phyloP scores from a whole-genome alignment of 78 protist species.

The Andalucia godoyi region DNA sequence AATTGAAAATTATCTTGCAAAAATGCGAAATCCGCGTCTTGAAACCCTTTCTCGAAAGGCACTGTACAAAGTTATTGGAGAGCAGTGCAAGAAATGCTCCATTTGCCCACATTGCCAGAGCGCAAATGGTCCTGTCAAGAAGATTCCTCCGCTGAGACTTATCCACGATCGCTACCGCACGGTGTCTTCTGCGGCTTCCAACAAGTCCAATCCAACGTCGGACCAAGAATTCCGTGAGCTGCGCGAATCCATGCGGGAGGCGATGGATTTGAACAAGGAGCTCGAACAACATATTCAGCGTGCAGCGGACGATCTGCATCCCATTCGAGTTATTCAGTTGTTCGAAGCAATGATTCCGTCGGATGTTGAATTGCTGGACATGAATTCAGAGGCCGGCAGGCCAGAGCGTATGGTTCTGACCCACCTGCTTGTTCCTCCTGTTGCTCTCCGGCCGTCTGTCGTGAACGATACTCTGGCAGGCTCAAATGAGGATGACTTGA shows the following conservation, averaged over 20 bases:
- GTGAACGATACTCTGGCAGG: not conserved
- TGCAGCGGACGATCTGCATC: constrained; percentile 77
- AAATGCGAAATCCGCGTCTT: not conserved
- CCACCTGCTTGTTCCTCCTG: constrained; percentile 86
- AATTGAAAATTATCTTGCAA: not conserved
- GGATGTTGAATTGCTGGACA: constrained; percentile 63
- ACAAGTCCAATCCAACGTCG: not conserved
- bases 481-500: constrained; percentile 92
- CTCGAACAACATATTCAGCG: constrained; percentile 23
- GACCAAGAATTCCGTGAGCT: not conserved
- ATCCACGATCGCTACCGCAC: constrained; percentile 60
- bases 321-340: constrained; percentile 50
- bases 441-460: constrained; percentile 90
- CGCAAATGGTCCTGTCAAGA: constrained; percentile 78
- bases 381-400: constrained; percentile 54
- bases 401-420: constrained; percentile 71
- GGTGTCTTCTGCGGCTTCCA: too few relatives aligned
- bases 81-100: not conserved
- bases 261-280: constrained; percentile 24
- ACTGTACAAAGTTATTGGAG: constrained; percentile 7
- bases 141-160: constrained; percentile 48
- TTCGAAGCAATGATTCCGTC: constrained; percentile 50
- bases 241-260: constrained; percentile 12
- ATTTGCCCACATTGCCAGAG: constrained; percentile 75
- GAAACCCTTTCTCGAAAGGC: constrained; percentile 14